These are phyloP conservation scores for Leptomonas pyrrhocoris DNA, from an alignment of 208 protist species.

Conservation along the genomic window DNA sequence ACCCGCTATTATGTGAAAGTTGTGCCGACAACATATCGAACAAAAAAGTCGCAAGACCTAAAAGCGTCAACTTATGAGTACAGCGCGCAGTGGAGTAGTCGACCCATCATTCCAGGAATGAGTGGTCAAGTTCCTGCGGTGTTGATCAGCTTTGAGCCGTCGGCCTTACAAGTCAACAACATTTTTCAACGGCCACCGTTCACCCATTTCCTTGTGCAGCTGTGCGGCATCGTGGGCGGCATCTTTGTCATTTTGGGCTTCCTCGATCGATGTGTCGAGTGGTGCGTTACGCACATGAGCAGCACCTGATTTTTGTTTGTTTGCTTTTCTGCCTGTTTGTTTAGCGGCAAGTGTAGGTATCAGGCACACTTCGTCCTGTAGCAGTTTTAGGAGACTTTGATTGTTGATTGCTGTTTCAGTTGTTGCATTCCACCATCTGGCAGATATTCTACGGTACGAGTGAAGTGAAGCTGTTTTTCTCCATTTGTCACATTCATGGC, in stretches of 20 bases:
- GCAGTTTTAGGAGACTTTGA: no score
- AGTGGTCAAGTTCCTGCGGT: constrained; percentile 53
- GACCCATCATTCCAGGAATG: constrained; percentile 36
- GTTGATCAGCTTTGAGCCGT: constrained; percentile 62
- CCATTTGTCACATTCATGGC: no score
- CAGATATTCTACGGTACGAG: no score
- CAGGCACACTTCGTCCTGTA: no score
- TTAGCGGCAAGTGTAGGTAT: no score
- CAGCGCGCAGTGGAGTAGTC: constrained; percentile 52
- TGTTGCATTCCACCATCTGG: no score
- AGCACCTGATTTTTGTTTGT: not conserved
- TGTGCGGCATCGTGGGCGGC: constrained; percentile 90
- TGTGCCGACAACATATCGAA: constrained; percentile 71
- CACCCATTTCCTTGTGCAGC: constrained; percentile 69
- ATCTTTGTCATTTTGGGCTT: constrained; percentile 84
- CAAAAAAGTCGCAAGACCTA: constrained; percentile 10
- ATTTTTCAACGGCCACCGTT: constrained; percentile 68
- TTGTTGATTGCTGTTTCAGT: no score
- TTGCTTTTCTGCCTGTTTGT: constrained; percentile 8
- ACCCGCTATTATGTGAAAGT: constrained; percentile 68
- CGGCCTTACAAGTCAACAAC: constrained; percentile 77
- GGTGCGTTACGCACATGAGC: not conserved
- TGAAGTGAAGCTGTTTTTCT: no score
- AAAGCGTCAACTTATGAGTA: constrained; percentile 70
- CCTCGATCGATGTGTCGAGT: constrained; percentile 61